Conservation (phyloP, 2,329 filamentous ascomycete genomes). For the Claviceps fusiformis region DNA sequence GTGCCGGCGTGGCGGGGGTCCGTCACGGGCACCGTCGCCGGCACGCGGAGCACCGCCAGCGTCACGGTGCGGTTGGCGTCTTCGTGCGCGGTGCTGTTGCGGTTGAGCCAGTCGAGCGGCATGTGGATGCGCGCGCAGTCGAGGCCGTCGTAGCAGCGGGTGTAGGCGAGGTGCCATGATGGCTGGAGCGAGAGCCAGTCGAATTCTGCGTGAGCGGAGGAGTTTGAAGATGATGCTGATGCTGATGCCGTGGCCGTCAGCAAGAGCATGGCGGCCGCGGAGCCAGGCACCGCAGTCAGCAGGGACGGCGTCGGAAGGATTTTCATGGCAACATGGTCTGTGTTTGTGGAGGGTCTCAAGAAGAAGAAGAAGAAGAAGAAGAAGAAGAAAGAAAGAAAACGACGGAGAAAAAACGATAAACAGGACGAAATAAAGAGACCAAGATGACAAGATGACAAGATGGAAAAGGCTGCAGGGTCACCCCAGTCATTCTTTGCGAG, state of each 20-base stretch:
- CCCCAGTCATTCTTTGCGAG: too few species aligned
- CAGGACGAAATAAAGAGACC: too few species aligned
- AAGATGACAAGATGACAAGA: neutral
- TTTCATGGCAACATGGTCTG: neutral
- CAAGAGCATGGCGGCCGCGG: neutral
- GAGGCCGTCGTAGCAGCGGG: slow-evolving; percentile 21
- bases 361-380: neutral
- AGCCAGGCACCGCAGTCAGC: neutral
- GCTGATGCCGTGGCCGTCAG: neutral
- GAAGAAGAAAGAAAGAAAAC: neutral
- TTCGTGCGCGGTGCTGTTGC: slow-evolving; percentile 7
- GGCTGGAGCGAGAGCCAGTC: slow-evolving; percentile 6
- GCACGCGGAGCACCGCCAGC: slow-evolving; percentile 25
- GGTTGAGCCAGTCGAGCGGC: slow-evolving; percentile 24
- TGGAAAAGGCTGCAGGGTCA: neutral
- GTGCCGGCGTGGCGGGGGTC: slow-evolving; percentile 22
- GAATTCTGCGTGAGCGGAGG: neutral
- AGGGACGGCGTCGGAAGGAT: neutral
- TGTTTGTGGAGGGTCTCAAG: neutral
- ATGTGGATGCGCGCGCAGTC: slow-evolving; percentile 27
- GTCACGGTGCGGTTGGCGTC: slow-evolving; percentile 10
- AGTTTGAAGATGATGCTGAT: too few species aligned
- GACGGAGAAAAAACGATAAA: too few species aligned
- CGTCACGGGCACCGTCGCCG: slow-evolving; percentile 21
- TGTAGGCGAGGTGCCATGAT: slow-evolving; percentile 12